Percentiles rank a stretch among this genome's conserved stretches.
phyloP scores from a whole-genome alignment of 2,329 filamentous ascomycete species.

The Cryphonectria carpinicola region DNA sequence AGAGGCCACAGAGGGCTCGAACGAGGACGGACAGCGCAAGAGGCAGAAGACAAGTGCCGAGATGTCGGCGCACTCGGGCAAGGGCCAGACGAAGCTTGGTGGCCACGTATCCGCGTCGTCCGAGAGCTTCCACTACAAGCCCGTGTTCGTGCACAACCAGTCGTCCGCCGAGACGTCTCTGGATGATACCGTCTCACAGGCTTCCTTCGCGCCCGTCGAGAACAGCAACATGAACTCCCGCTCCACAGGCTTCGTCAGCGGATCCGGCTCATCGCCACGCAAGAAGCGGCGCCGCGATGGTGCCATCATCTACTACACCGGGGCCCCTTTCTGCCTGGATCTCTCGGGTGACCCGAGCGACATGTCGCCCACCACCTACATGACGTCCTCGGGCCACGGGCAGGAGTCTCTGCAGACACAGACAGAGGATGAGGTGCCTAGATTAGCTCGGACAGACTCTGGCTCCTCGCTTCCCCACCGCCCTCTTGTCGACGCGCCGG shows the following conservation, averaged over 20 bases:
- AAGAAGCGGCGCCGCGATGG: constrained; percentile 65
- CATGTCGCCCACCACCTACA: constrained; percentile 51
- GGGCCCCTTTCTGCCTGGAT: constrained; percentile 80
- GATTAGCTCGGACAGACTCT: constrained; percentile 49
- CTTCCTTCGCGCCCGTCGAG: constrained; percentile 50
- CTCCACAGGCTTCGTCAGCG: constrained; percentile 52
- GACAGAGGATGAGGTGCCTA: constrained; percentile 32
- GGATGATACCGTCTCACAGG: constrained; percentile 50
- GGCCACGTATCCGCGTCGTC: constrained; percentile 43
- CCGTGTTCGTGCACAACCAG: constrained; percentile 59
- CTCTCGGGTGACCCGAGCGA: constrained; percentile 68
- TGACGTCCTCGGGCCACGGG: constrained; percentile 50
- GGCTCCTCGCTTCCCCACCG: constrained; percentile 55
- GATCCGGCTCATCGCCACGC: constrained; percentile 51
- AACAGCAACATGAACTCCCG: constrained; percentile 52
- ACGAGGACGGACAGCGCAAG: constrained; percentile 49
- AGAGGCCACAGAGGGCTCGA: constrained; percentile 51
- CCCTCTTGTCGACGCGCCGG: constrained; percentile 50
- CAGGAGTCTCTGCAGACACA: constrained; percentile 34
- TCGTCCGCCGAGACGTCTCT: constrained; percentile 52
- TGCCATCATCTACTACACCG: constrained; percentile 82
- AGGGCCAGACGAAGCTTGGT: constrained; percentile 46
- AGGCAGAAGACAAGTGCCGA: constrained; percentile 48
- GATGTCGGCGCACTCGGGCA: constrained; percentile 41
- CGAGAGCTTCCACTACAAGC: constrained; percentile 65